These are phyloP conservation scores for Tuber indicum DNA, from an alignment of 495 filamentous ascomycete species.

Conservation along the genomic window DNA sequence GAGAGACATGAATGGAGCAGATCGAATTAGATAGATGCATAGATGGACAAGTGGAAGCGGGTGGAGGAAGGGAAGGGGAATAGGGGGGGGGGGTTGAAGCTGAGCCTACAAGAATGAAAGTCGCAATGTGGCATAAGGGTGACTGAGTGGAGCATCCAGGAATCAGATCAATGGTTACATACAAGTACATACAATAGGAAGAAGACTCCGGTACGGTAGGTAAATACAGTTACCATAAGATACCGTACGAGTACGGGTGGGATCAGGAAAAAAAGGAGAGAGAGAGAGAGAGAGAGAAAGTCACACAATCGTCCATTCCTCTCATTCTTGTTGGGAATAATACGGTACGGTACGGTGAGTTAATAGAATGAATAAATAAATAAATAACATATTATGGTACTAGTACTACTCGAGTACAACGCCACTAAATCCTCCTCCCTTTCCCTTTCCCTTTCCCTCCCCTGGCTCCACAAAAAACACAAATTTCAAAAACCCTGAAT, in stretches of 20 bases:
- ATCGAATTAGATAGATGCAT: not conserved
- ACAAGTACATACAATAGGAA: no score
- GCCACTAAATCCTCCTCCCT: not conserved
- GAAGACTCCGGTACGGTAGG: no score
- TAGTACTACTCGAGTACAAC: not conserved
- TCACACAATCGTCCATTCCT: not conserved
- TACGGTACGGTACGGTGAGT: not conserved
- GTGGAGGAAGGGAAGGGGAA: not conserved
- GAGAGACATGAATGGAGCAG: not conserved
- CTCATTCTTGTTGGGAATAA: not conserved
- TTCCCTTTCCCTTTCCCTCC: not conserved
- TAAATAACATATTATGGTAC: not conserved
- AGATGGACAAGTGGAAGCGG: not conserved
- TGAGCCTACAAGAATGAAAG: not conserved
- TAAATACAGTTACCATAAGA: no score
- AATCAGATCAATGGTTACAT: not conserved
- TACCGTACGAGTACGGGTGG: no score
- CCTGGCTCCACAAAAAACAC: not conserved
- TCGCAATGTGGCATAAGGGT: not conserved
- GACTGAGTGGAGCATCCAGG: not conserved
- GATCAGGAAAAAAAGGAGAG: not conserved
- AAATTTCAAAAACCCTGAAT: not conserved
- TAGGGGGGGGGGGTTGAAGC: not conserved
- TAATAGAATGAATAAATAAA: not conserved
- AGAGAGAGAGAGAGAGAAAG: not conserved